Conservation (phyloP, 1,284 basidiomycete species). For the Ustilago xerochloae region DNA sequence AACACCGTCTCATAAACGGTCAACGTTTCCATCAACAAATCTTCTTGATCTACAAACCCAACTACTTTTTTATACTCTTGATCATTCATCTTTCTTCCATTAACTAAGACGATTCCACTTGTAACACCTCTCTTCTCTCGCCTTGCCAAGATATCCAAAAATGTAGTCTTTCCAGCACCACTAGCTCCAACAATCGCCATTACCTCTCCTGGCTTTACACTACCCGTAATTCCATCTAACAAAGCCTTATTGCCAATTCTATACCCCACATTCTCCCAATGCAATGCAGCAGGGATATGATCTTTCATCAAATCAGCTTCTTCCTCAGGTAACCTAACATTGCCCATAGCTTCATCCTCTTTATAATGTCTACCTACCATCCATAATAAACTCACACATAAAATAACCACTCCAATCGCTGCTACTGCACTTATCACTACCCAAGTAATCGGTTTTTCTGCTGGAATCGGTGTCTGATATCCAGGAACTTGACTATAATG, state of each 20-base stretch:
- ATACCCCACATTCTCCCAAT: slow-evolving; percentile 88
- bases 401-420: slow-evolving; percentile 75
- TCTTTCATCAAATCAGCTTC: slow-evolving; percentile 89
- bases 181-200: slow-evolving; percentile 95
- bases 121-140: slow-evolving; percentile 85
- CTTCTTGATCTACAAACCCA: slow-evolving; percentile 97
- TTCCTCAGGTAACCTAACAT: slow-evolving; percentile 71
- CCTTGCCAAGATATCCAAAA: slow-evolving; percentile 92
- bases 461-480: slow-evolving; percentile 40
- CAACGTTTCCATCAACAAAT: slow-evolving; percentile 93
- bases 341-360: slow-evolving; percentile 42
- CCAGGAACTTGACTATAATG: slow-evolving; percentile 94
- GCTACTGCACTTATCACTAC: slow-evolving; percentile 84
- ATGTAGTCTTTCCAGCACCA: slow-evolving; percentile 94
- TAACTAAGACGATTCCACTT: slow-evolving; percentile 81
- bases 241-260: slow-evolving; percentile 73
- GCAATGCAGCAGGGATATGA: slow-evolving; percentile 89
- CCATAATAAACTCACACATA: slow-evolving; percentile 69
- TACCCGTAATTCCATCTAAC: slow-evolving; percentile 84
- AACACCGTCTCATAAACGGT: slow-evolving; percentile 97
- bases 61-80: slow-evolving; percentile 83
- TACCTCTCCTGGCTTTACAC: slow-evolving; percentile 90
- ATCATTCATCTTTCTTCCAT: slow-evolving; percentile 82
- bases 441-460: slow-evolving; percentile 71
- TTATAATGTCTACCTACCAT: slow-evolving; percentile 52